These are phyloP conservation scores for Penicillium sclerotiorum DNA, from an alignment of 2,329 filamentous ascomycete genomes.

Conservation along the genomic window DNA sequence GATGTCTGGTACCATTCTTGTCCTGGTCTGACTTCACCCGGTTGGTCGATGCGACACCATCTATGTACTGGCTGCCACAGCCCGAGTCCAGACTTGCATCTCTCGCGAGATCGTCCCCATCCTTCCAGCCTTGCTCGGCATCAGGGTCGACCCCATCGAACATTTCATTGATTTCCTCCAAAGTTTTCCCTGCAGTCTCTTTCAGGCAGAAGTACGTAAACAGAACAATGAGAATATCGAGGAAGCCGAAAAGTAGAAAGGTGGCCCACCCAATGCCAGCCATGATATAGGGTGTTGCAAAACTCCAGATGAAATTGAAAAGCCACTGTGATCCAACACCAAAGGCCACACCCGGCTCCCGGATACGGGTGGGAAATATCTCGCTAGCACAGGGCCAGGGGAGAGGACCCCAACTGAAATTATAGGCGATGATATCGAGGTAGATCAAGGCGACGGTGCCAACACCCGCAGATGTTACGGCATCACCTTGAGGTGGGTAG, in stretches of 20 bases:
- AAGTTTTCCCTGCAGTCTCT: constrained; percentile 58
- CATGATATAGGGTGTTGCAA: constrained; percentile 47
- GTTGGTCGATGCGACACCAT: constrained; percentile 1
- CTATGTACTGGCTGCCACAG: background rate
- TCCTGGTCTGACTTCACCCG: constrained; percentile 4
- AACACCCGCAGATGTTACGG: constrained; percentile 52
- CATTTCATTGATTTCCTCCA: constrained; percentile 59
- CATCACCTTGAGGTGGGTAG: constrained; percentile 37
- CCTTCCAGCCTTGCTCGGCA: constrained; percentile 17
- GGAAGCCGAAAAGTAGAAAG: constrained; percentile 46
- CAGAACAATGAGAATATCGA: constrained; percentile 49
- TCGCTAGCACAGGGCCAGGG: constrained; percentile 44
- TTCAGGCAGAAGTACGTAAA: constrained; percentile 59
- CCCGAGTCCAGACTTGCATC: background rate
- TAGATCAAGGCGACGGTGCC: constrained; percentile 59
- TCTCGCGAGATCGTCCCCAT: background rate
- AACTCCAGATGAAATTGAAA: constrained; percentile 46
- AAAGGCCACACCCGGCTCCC: constrained; percentile 43
- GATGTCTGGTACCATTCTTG: constrained; percentile 11
- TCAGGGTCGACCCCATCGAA: constrained; percentile 46
- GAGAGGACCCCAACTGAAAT: constrained; percentile 45
- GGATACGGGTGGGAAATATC: constrained; percentile 43
- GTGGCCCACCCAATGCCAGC: constrained; percentile 52
- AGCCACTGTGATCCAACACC: constrained; percentile 45
- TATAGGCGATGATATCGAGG: constrained; percentile 54